Percentiles rank a stretch among this genome's conserved stretches.
phyloP scores from a whole-genome alignment of 2,329 filamentous ascomycete genomes.

The Gliomastix tumulicola region DNA sequence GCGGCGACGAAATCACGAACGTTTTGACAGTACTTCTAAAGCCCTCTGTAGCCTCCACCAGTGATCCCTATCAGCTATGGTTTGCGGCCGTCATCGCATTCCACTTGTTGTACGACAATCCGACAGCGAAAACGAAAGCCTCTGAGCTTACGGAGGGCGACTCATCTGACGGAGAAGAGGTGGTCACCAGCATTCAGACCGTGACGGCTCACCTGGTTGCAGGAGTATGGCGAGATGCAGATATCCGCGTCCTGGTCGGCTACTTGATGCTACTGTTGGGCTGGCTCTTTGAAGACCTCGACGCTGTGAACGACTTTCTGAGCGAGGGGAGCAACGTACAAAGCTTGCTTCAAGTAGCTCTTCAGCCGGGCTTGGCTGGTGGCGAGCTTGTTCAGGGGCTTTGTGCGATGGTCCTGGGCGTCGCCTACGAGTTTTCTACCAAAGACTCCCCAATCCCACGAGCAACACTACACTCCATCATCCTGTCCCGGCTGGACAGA shows the following conservation, averaged over 20 bases:
- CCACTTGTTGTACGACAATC: constrained; percentile 76
- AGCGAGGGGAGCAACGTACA: constrained; percentile 91
- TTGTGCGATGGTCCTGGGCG: constrained; percentile 75
- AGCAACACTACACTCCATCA: constrained; percentile 69
- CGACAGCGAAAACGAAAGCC: constrained; percentile 69
- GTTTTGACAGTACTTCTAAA: constrained; percentile 76
- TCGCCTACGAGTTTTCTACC: constrained; percentile 94
- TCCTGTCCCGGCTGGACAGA: constrained; percentile 70
- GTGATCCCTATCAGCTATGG: constrained; percentile 83
- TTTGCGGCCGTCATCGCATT: constrained; percentile 83
- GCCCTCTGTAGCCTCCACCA: constrained; percentile 51
- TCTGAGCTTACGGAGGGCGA: constrained; percentile 86
- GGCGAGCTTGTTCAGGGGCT: constrained; percentile 72
- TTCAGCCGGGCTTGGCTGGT: constrained; percentile 49
- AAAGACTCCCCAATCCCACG: constrained; percentile 91
- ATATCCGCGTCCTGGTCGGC: constrained; percentile 72
- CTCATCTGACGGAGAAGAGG: constrained; percentile 82
- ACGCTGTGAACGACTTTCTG: constrained; percentile 88
- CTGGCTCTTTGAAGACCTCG: constrained; percentile 89
- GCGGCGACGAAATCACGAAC: constrained; percentile 78
- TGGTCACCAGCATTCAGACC: constrained; percentile 87
- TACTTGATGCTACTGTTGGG: constrained; percentile 84
- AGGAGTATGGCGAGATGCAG: constrained; percentile 67
- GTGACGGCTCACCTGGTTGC: constrained; percentile 80
- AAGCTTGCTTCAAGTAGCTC: constrained; percentile 67